These are phyloP conservation scores for Fusarium miscanthi DNA, from an alignment of 2,329 filamentous ascomycete genomes.

Conservation along the genomic window DNA sequence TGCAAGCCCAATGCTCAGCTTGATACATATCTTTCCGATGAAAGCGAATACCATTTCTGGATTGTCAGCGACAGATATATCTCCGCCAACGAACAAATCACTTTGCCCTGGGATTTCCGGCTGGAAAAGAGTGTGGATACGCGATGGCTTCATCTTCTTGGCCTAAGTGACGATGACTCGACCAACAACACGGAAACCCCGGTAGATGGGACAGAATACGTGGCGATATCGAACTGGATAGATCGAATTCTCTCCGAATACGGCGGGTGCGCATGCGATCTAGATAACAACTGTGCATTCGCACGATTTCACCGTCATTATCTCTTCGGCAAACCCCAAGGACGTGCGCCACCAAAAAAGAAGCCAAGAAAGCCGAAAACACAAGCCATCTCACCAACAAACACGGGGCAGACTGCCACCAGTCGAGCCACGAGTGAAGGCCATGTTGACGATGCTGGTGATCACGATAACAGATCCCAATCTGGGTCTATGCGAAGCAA, in stretches of 20 bases:
- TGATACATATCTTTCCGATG: constrained; percentile 84
- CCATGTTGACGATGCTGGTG: constrained; percentile 64
- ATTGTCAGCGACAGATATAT: constrained; percentile 86
- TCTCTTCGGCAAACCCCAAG: constrained; percentile 57
- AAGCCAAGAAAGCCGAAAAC: constrained; percentile 66
- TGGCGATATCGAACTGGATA: constrained; percentile 71
- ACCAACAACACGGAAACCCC: constrained; percentile 62
- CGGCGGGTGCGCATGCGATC: constrained; percentile 80
- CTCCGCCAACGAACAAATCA: constrained; percentile 70
- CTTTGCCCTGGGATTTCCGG: constrained; percentile 74
- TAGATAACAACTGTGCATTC: constrained; percentile 72
- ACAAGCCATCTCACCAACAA: constrained; percentile 69
- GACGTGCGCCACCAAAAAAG: constrained; percentile 57
- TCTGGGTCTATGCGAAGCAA: constrained; percentile 70
- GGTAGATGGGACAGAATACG: constrained; percentile 70
- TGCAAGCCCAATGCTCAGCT: constrained; percentile 90
- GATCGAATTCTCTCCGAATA: constrained; percentile 79
- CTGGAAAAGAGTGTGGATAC: constrained; percentile 65
- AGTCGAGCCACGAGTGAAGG: constrained; percentile 74
- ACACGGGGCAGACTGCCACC: constrained; percentile 70
- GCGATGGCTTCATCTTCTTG: constrained; percentile 69
- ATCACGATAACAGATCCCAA: constrained; percentile 61
- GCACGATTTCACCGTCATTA: constrained; percentile 71
- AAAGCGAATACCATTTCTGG: constrained; percentile 90
- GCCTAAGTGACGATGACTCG: constrained; percentile 69